Conservation (phyloP, 2,329 filamentous ascomycete genomes). For the Cladosporium cucumerinum region DNA sequence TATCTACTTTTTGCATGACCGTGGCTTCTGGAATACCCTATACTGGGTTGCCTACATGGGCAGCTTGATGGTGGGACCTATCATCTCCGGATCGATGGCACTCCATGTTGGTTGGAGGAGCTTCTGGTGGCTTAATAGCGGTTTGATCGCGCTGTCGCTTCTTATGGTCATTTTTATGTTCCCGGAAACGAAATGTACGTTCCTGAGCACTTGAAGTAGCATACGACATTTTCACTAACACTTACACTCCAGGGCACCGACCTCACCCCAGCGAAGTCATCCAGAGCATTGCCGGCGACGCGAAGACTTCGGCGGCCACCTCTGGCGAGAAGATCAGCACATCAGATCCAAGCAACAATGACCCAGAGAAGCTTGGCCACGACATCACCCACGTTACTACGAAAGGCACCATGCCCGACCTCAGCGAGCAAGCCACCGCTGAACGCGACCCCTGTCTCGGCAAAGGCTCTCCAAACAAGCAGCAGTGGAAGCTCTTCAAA, state of each 20-base stretch:
- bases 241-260: conserved; percentile 38
- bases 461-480: conserved; percentile 52
- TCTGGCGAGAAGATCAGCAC: conserved; percentile 24
- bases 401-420: conserved; percentile 24
- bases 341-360: conserved; percentile 17
- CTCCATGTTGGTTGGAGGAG: conserved; percentile 55
- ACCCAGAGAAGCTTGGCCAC: conserved; percentile 25
- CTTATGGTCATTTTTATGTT: conserved; percentile 57
- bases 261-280: conserved; percentile 33
- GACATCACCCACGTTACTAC: conserved; percentile 26
- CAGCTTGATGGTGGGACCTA: conserved; percentile 56
- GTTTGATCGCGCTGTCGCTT: conserved; percentile 48
- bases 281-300: conserved; percentile 5
- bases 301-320: conserved; percentile 15
- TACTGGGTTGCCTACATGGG: conserved; percentile 64
- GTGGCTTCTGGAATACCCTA: conserved; percentile 59
- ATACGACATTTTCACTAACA: neutral
- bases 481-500: conserved; percentile 56
- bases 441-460: conserved; percentile 55
- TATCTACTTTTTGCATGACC: conserved; percentile 59
- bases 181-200: conserved; percentile 57
- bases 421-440: conserved; percentile 36
- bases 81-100: conserved; percentile 60
- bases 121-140: conserved; percentile 66
- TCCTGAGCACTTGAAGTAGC: too few relatives aligned